Base-by-base conservation (phyloP, 345 rosid species). In the Brassica incana region DNA sequence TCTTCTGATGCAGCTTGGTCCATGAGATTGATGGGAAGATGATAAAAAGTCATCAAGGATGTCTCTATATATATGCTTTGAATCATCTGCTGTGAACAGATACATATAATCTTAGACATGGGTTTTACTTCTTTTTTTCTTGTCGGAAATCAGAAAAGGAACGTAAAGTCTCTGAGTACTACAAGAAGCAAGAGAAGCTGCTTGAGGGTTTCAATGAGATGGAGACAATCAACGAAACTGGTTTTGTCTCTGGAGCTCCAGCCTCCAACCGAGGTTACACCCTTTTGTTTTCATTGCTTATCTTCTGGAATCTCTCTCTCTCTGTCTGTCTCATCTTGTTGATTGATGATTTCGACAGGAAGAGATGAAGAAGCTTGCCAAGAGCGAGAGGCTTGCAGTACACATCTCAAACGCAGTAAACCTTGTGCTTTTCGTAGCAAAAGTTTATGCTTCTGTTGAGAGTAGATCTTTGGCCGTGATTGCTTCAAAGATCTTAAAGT, bases 381-480 rank as follows among this genome's bases (percentile, higher is more conserved):
- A 68, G 78, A 81, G 87, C 8, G 94, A 89, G 80, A 89, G 86
- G 66, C 70, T 88, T 78, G 96, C 96, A 9, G 70, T 91, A 67
- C 84, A 85, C 29, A 70, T 82, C 73, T 91, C 98, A 3, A 93
- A 91, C 71, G 73, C 71, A 29, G 87, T 90, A 11, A 91, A 88
- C 77, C 30, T 90, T 77, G 83, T 90, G 74, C 93, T 93, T 8
- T 91, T 93, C 61, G 82, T 70, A 9, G 96, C 98, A 23, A 89
- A 93, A 80, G 90, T 88, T 62, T 91, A 84, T 81, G 98, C 94
- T 23, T 91, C 97, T 0, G 32, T 85, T 5, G 90, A 87, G 76
- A 90, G 96, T 85, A 86, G 84, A 72, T 90, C 94, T 3, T 62
- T 90, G 84, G 97, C 96, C 18, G 96, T 89, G 8, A 88, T 91